Base-by-base conservation (phyloP, 305 asterid species). In the Plantago rigida region DNA sequence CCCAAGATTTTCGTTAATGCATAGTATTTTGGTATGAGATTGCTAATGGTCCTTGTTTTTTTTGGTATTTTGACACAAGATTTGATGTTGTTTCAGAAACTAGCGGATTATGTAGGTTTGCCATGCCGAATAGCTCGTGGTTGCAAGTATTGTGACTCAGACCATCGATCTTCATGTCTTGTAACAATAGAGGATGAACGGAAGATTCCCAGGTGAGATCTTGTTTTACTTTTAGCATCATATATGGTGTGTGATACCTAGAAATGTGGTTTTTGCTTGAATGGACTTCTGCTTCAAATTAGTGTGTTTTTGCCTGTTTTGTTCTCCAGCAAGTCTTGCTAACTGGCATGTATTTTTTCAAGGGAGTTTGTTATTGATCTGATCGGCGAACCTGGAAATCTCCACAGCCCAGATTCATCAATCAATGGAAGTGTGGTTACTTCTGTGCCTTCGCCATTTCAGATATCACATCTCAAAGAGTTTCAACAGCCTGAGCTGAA, bases 71-170 rank as follows among this genome's bases (percentile, higher is more conserved):
- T 77, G 51, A 22, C 26, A 70, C 36, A 4, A 3, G 46, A n/a
- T 56, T 53, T 56, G 8, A 52, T 70, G 68, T 59, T 64, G 34
- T 73, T 45, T 77, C 94, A 88, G 98, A 88, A 84, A 78, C 80
- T 91, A 74, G 98, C 98, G 14, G 96, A 91, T 70, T 84, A 86
- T 46, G 91, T 91, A 63, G 98, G 98, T 60, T 81, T 91, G 81
- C 96, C 98, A 51, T 91, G 98, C 71, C 87, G 96, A 77, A 86
- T 91, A 56, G 98, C 95, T 70, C 82, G 84, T 64, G 93, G 98
- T 67, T 91, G 98, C 84, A 84, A 83, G 72, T 88, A 88, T 63
- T 91, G 98, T 69, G 81, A 41, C 63, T 88, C 92, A 53, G 98
- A 91, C 66, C 95, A 91, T 68, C 85, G 81, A 70, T 87, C 98